phyloP scores from a whole-genome alignment of 2,329 filamentous ascomycete species.

The Myriosclerotinia scirpicola region DNA sequence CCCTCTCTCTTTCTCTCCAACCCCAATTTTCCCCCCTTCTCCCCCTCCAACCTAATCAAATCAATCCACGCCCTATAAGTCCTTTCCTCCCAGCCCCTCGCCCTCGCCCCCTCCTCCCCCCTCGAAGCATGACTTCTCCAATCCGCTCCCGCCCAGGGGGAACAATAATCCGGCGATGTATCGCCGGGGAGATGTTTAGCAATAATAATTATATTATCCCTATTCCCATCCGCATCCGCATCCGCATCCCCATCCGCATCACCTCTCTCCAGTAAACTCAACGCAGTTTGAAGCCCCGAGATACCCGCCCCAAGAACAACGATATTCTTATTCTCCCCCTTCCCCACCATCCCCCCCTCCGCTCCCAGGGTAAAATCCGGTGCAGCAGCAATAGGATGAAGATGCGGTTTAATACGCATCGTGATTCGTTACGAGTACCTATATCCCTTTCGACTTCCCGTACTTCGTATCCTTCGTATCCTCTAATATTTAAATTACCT shows the following conservation, averaged over 20 bases:
- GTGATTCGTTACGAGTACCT: no score
- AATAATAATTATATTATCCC: slow-evolving; percentile 42
- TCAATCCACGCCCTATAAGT: not conserved
- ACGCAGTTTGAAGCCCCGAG: no score
- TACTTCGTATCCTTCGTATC: no score
- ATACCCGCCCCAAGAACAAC: no score
- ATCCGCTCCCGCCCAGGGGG: slow-evolving; percentile 46
- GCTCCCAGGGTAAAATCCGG: no score
- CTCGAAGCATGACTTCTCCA: slow-evolving; percentile 47
- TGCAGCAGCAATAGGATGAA: no score
- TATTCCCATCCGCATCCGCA: not conserved
- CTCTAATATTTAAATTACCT: no score
- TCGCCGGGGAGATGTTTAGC: slow-evolving; percentile 46
- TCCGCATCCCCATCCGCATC: not conserved
- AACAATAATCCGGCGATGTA: slow-evolving; percentile 28
- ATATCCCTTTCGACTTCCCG: no score
- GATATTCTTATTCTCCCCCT: no score
- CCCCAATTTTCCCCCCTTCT: not conserved
- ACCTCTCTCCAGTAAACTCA: not conserved
- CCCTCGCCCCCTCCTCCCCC: slow-evolving; percentile 33
- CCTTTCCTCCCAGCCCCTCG: not conserved
- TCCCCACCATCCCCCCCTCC: no score
- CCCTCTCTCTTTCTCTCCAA: no score
- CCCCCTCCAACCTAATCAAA: not conserved
- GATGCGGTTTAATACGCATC: no score